A percentile compares a stretch with the other conserved stretches of the same genome.
Conservation (phyloP, 1,139 yeast species). For the Magnusiomyces fungicola region DNA sequence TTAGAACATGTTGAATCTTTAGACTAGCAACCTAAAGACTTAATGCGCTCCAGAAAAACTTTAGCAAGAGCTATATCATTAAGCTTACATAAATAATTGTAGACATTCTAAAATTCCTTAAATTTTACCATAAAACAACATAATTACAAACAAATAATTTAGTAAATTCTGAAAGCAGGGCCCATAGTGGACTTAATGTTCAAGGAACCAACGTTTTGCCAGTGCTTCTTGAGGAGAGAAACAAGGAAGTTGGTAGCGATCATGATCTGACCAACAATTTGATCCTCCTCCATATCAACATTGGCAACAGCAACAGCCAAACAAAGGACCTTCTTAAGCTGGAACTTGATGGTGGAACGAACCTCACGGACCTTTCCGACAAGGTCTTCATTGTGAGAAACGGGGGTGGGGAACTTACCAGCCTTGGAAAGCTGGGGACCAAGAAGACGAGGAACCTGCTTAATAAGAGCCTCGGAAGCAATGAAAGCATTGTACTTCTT, state of each 20-base stretch:
- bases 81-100: too few species aligned
- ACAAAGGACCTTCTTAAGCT: conserved; percentile 87
- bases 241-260: conserved; percentile 99
- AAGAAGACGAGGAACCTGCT: conserved; percentile 99
- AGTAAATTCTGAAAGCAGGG: conserved; percentile 99
- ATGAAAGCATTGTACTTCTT: conserved; percentile 99
- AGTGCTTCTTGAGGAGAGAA: conserved; percentile 99
- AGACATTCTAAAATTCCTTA: not conserved
- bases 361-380: conserved; percentile 94
- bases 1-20: too few species aligned
- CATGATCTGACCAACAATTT: conserved; percentile 95
- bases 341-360: conserved; percentile 99
- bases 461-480: conserved; percentile 98
- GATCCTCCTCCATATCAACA: conserved; percentile 98
- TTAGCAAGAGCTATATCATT: too few species aligned
- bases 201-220: conserved; percentile 99
- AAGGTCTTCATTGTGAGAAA: conserved; percentile 98
- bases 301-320: conserved; percentile 96
- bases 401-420: conserved; percentile 99
- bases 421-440: conserved; percentile 99
- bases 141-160: conserved; percentile 30
- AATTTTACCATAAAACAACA: too few species aligned
- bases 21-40: too few species aligned
- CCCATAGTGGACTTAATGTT: conserved; percentile 99
- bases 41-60: too few species aligned